Evolutionary conservation across 139 green algal species (phyloP), one percentile per base, ranked within the genome.

Genomic region (Micractinium conductrix): DNA sequence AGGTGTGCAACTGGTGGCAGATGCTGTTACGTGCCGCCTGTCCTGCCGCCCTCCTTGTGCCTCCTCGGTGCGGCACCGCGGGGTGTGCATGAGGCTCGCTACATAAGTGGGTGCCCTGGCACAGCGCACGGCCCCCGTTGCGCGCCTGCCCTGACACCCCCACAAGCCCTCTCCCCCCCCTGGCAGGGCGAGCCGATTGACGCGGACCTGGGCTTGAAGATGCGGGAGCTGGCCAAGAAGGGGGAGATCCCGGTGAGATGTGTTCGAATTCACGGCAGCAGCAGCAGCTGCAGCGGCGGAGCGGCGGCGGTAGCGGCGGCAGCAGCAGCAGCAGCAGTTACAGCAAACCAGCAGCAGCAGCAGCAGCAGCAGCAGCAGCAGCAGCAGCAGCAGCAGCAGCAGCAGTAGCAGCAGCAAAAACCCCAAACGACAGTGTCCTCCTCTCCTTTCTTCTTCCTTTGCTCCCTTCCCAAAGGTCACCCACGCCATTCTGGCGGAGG

Each of bases 221-320:
- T 80, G 74, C 48, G 74, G 21, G 48, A 50, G 74, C 74, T 80
- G 74, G 74, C 74, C 50, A 80, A 80, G 74, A 26, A 35, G 74
- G 37, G 37, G 35, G 69, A 75, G 60, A 33, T 75, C 14, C 69
- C 69, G 22, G 69, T 75, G 33, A 33, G 60, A 19, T 19, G 22
- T 12, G 7, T n/a, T 12, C 60, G 30, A 12, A n/a, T n/a, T 33
- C 26, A 33, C 14, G 60, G 24, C 60, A 33, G 60, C 60, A 33
- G 60, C 60, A n/a, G 60, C 60, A 69, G 60, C 14, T 19, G 7
- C 60, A 33, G 7, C 16, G 60, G 16, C 24, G 21, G 60, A 7
- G 60, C 16, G 21, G 60, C 60, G 7, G 16, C 16, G 24, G 16
- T 19, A n/a, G 60, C 60, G 7, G 60, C 60, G 21, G 24, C 30